phyloP scores from a whole-genome alignment of 2,329 filamentous ascomycete genomes.

The Seiridium cupressi region DNA sequence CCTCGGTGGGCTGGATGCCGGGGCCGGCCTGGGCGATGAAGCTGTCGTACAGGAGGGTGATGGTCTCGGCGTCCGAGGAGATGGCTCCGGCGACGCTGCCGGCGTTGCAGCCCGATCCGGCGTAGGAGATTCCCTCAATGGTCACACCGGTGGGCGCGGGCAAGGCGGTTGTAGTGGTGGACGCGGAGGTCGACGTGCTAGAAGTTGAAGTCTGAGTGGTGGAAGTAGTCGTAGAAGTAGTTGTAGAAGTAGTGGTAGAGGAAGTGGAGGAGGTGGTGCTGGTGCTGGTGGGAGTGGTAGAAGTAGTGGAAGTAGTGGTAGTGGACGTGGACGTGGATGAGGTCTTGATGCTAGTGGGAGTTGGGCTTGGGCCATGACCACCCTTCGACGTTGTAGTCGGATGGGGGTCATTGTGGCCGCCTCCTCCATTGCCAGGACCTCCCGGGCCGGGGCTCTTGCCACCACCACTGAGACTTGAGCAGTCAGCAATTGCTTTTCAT shows the following conservation, averaged over 20 bases:
- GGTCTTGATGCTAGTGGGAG: not conserved
- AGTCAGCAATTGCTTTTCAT: not conserved
- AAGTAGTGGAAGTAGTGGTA: not conserved
- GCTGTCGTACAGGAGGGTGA: conserved; percentile 52
- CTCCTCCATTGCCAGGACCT: not conserved
- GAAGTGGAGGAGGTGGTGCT: not conserved
- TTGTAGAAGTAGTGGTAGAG: not conserved
- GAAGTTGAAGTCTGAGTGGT: not conserved
- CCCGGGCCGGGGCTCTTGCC: not conserved
- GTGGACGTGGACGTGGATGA: not conserved
- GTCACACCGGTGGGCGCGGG: conserved; percentile 22
- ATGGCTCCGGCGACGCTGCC: conserved; percentile 21
- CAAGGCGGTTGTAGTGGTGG: not conserved
- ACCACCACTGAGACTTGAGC: not conserved
- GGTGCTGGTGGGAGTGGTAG: not conserved
- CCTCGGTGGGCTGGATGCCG: conserved; percentile 36
- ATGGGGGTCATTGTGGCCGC: not conserved
- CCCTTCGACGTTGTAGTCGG: not conserved
- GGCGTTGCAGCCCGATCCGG: conserved; percentile 25
- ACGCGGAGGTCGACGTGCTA: not conserved
- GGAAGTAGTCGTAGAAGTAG: not conserved
- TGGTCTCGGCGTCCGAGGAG: conserved; percentile 22
- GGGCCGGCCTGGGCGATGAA: conserved; percentile 50
- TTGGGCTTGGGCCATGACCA: not conserved
- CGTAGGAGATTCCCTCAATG: conserved; percentile 22